Evolutionary conservation across 2,329 filamentous ascomycete genomes (phyloP).

Genomic region (Trichoderma sp.): DNA sequence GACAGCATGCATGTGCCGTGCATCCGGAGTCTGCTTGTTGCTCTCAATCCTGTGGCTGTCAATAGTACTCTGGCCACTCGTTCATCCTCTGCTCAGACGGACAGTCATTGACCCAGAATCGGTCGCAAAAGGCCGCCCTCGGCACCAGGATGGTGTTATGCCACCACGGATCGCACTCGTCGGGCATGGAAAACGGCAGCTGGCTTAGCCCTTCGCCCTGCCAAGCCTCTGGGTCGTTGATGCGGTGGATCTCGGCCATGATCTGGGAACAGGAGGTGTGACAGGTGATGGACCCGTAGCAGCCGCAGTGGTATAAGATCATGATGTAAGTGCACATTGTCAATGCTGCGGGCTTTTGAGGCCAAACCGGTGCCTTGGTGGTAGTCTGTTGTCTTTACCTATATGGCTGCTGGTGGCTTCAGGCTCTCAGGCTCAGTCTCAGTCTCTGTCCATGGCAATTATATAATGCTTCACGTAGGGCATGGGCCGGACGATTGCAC

Average conservation of each 20-base stretch:
- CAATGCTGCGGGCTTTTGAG: neutral
- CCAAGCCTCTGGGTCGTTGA: slow-evolving; percentile 35
- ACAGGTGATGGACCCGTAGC: slow-evolving; percentile 31
- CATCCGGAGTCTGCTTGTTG: neutral
- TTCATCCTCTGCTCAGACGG: neutral
- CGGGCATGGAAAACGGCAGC: slow-evolving; percentile 33
- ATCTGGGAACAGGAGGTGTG: slow-evolving; percentile 32
- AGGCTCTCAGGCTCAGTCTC: neutral
- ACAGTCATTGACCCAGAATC: slow-evolving; percentile 18
- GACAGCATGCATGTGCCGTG: neutral
- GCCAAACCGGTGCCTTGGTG: neutral
- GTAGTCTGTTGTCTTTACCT: neutral
- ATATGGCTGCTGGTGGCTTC: neutral
- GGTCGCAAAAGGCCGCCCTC: slow-evolving; percentile 20
- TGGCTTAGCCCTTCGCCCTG: slow-evolving; percentile 26
- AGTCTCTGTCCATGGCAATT: neutral
- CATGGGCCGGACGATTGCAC: neutral
- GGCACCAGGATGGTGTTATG: slow-evolving; percentile 25
- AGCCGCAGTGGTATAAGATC: slow-evolving; percentile 34
- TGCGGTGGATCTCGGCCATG: slow-evolving; percentile 33
- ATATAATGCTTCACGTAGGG: neutral
- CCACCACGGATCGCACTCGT: slow-evolving; percentile 32
- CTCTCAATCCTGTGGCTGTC: neutral
- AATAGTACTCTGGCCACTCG: neutral
- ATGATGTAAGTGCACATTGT: slow-evolving; percentile 37